Base-by-base conservation (phyloP, 495 filamentous ascomycete genomes). In the Penicillium steckii region DNA sequence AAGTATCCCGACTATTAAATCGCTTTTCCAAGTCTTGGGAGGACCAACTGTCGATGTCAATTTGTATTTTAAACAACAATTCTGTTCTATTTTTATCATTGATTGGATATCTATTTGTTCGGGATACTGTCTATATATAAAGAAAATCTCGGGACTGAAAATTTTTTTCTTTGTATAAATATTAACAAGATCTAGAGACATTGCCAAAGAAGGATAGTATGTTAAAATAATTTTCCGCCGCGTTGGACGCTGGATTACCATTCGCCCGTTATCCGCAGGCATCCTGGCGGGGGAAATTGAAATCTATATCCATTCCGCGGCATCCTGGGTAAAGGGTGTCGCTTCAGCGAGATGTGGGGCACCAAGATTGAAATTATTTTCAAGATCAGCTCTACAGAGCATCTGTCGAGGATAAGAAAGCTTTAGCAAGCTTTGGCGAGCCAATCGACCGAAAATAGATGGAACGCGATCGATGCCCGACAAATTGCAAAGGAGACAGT, bases 171-270 rank as follows among this genome's bases (percentile, higher is more conserved):
- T n/a, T n/a, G n/a, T n/a, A n/a, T n/a, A n/a, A n/a, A n/a, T n/a
- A n/a, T n/a, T n/a, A n/a, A n/a, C n/a, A n/a, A n/a, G n/a, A n/a
- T n/a, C n/a, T n/a, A n/a, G n/a, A n/a, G n/a, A n/a, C n/a, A n/a
- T n/a, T n/a, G n/a, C n/a, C n/a, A n/a, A n/a, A n/a, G n/a, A n/a
- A n/a, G n/a, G n/a, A n/a, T n/a, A n/a, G n/a, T n/a, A 56, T 35
- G 53, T 60, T 29, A 62, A 61, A 29, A 29, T 29, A 29, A 29
- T 12, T 29, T 29, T 29, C 27, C 27, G 27, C 27, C 12, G 27
- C 27, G 27, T 5, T 29, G 27, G 12, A 29, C 27, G 27, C 27
- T 29, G 27, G 27, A 29, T 29, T 29, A 12, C 27, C 27, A 29
- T 12, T 29, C 27, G 27, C 27, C 27, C 27, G 27, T 29, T 29